These are phyloP conservation scores for Metschnikowia orientalis DNA, from an alignment of 805 yeast genomes.

Conservation along the genomic window DNA sequence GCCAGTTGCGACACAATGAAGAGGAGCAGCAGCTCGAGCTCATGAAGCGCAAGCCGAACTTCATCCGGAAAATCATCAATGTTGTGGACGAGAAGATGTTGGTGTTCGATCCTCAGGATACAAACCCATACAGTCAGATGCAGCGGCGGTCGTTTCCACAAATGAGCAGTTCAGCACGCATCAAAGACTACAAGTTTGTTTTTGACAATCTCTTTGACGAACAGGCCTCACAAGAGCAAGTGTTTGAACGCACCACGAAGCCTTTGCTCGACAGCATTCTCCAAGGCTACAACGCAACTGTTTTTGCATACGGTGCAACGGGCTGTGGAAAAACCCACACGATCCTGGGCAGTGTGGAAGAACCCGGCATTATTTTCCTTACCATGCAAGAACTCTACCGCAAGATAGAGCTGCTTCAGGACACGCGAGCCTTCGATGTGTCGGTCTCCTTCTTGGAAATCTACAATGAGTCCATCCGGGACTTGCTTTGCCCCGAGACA, in stretches of 20 bases:
- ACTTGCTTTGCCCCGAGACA: slow-evolving; percentile 60
- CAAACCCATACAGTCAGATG: slow-evolving; percentile 54
- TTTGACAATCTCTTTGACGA: slow-evolving; percentile 79
- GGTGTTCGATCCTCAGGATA: slow-evolving; percentile 79
- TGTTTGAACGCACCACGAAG: slow-evolving; percentile 60
- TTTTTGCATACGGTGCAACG: slow-evolving; percentile 95
- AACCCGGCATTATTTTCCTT: slow-evolving; percentile 76
- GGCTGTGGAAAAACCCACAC: slow-evolving; percentile 98
- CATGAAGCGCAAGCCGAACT: slow-evolving; percentile 33
- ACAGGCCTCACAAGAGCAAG: slow-evolving; percentile 58
- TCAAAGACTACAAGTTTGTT: slow-evolving; percentile 72
- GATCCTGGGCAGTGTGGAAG: slow-evolving; percentile 65
- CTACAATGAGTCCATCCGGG: slow-evolving; percentile 85
- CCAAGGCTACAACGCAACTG: slow-evolving; percentile 86
- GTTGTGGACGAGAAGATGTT: slow-evolving; percentile 84
- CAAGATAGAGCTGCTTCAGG: slow-evolving; percentile 52
- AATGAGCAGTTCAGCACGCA: slow-evolving; percentile 39
- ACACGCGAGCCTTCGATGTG: slow-evolving; percentile 55
- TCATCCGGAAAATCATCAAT: slow-evolving; percentile 65
- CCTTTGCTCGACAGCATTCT: slow-evolving; percentile 71
- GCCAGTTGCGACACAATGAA: slow-evolving; percentile 36
- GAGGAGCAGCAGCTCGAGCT: slow-evolving; percentile 4
- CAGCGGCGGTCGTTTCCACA: slow-evolving; percentile 43
- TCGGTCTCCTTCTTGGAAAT: slow-evolving; percentile 77
- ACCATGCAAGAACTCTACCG: slow-evolving; percentile 74